A percentile compares a stretch with the other conserved stretches of the same genome.
Conservation (phyloP, 305 asterid species). For the Fraxinus angustifolia region DNA sequence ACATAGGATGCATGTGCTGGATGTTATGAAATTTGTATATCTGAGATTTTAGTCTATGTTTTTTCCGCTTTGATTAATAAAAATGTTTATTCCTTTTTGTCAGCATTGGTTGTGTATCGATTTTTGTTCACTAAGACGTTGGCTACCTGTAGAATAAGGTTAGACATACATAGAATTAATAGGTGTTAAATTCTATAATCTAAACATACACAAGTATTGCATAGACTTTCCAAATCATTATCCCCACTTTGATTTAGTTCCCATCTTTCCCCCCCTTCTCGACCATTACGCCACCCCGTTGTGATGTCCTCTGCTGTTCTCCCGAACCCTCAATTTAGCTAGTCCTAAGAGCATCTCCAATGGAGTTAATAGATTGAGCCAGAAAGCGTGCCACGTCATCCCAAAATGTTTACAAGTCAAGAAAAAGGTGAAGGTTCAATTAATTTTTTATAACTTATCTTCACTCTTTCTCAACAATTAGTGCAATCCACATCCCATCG, state of each 20-base stretch:
- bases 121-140: not conserved
- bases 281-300: not conserved
- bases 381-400: not conserved
- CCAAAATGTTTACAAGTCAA: not conserved
- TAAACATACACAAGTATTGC: not conserved
- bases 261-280: not conserved
- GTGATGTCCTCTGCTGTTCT: not conserved
- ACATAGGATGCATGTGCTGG: slow-evolving; percentile 26
- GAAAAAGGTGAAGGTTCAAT: not conserved
- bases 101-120: not conserved
- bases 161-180: not conserved
- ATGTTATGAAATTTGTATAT: slow-evolving; percentile 41
- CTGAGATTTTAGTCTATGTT: slow-evolving; percentile 29
- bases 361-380: not conserved
- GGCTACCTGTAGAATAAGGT: not conserved
- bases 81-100: not conserved
- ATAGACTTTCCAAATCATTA: not conserved
- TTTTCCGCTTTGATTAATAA: slow-evolving; percentile 22
- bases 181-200: not conserved
- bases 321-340: not conserved
- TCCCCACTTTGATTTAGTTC: not conserved
- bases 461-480: not conserved
- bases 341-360: not conserved
- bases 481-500: too few relatives aligned
- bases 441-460: not conserved